Conservation (phyloP, 1,284 basidiomycete species). For the Melampsora larici-populina region DNA sequence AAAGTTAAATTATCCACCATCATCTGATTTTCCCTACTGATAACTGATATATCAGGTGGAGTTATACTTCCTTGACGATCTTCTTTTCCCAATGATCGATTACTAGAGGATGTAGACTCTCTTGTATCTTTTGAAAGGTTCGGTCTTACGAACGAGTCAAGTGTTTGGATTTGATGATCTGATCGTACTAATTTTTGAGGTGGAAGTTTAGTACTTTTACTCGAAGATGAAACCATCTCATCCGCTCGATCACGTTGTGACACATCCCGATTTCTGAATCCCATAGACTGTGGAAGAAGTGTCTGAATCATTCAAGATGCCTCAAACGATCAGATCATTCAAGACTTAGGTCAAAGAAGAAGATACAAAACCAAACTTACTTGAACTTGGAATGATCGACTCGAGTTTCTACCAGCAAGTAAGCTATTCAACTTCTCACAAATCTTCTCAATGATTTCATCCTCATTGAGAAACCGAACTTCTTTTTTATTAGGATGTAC, state of each 20-base stretch:
- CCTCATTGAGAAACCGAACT: slow-evolving; percentile 85
- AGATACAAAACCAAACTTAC: slow-evolving; percentile 54
- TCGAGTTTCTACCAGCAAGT: slow-evolving; percentile 65
- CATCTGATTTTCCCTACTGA: not conserved
- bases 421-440: slow-evolving; percentile 68
- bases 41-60: not conserved
- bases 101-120: not conserved
- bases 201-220: slow-evolving; percentile 54
- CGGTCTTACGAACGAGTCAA: slow-evolving; percentile 80
- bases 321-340: not conserved
- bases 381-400: slow-evolving; percentile 77
- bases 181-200: slow-evolving; percentile 92
- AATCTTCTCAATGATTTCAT: slow-evolving; percentile 75
- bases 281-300: slow-evolving; percentile 50
- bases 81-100: not conserved
- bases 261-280: not conserved
- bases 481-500: slow-evolving; percentile 98
- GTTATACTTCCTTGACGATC: not conserved
- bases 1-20: slow-evolving; percentile 10
- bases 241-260: slow-evolving; percentile 20
- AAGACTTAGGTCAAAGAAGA: not conserved
- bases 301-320: slow-evolving; percentile 49
- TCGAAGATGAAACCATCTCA: not conserved
- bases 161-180: slow-evolving; percentile 77
- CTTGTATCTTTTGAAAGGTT: slow-evolving; percentile 17